These are phyloP conservation scores for Penicillium sp. DNA, from an alignment of 2,329 filamentous ascomycete species.

Conservation along the genomic window DNA sequence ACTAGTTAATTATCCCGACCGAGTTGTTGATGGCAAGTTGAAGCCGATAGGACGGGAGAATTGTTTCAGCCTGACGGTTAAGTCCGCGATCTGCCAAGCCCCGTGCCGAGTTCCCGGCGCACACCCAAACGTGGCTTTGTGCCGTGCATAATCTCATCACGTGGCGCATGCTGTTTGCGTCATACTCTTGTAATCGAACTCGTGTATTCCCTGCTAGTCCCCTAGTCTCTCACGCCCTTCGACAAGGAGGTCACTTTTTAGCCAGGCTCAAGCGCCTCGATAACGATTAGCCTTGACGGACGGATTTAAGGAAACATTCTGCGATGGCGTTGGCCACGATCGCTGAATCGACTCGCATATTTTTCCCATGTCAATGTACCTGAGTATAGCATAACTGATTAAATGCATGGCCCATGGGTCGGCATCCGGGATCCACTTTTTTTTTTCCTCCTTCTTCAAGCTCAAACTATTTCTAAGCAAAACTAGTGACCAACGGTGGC, in stretches of 20 bases:
- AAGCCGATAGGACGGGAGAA: not conserved
- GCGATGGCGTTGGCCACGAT: not conserved
- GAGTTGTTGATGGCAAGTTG: not conserved
- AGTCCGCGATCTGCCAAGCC: slow-evolving; percentile 10
- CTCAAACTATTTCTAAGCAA: slow-evolving; percentile 6
- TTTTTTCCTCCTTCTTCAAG: slow-evolving; percentile 1
- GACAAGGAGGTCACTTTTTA: not conserved
- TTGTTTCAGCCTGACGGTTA: slow-evolving; percentile 9
- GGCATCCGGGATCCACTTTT: not conserved
- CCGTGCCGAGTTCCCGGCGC: slow-evolving; percentile 31
- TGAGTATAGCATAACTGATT: not conserved
- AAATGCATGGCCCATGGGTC: not conserved
- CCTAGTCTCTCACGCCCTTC: not conserved
- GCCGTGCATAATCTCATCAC: slow-evolving; percentile 23
- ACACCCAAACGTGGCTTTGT: slow-evolving; percentile 22
- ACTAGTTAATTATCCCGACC: not conserved
- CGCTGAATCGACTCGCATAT: not conserved
- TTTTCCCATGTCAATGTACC: not conserved
- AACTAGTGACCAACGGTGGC: slow-evolving; percentile 7
- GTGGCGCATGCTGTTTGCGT: slow-evolving; percentile 18
- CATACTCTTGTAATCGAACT: slow-evolving; percentile 10
- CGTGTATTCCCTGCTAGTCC: not conserved
- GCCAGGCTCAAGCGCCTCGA: no score
- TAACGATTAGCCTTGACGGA: no score
- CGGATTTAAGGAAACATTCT: not conserved